Evolutionary conservation across 176 grass and related monocot genomes (phyloP), one percentile per base, ranked within the genome.

Genomic region (Chrysopogon serrulatus): DNA sequence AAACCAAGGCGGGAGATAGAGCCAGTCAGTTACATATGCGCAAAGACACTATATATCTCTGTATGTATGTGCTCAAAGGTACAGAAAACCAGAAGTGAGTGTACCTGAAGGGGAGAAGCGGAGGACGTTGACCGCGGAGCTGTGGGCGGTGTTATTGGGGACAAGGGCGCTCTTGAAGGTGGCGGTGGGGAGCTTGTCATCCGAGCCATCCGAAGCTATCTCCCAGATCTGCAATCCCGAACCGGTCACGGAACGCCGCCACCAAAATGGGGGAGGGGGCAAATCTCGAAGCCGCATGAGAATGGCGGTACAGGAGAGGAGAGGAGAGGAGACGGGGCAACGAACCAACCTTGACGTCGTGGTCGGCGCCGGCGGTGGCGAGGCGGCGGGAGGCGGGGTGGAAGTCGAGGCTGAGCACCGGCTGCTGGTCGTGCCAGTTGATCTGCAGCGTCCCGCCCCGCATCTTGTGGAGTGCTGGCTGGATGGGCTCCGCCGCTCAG

Each of bases 361-460:
- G 91, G 89, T 99, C 96, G 28, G 86, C 88, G 73, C 96, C 96
- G 71, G 91, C 96, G 28, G 96, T 99, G 83, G 93, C 96, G 87
- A 99, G 96, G 87, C 88, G 54, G 49, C 91, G 64, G 35, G 93
- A 88, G 64, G 45, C 67, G 39, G 96, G 87, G 80, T 99, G 93
- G 86, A 99, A 99, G 92, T 99, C 93, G 83, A 99, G 93, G 89
- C 93, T 96, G 87, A 99, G 93, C 69, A 99, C 96, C 11, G 93
- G 96, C 81, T 96, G 91, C 53, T 80, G 81, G 73, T 99, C 96
- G 86, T 99, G 96, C 96, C 96, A 99, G 86, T 90, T 96, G 89
- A 99, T 93, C 87, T 99, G 96, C 47, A 99, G 89, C 65, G 96
- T 99, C 45, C 96, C 96, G 85, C 96, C 96, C n/a, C 84, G 92